phyloP scores from a whole-genome alignment of 306 rosid species.

The Fragaria ananassa region DNA sequence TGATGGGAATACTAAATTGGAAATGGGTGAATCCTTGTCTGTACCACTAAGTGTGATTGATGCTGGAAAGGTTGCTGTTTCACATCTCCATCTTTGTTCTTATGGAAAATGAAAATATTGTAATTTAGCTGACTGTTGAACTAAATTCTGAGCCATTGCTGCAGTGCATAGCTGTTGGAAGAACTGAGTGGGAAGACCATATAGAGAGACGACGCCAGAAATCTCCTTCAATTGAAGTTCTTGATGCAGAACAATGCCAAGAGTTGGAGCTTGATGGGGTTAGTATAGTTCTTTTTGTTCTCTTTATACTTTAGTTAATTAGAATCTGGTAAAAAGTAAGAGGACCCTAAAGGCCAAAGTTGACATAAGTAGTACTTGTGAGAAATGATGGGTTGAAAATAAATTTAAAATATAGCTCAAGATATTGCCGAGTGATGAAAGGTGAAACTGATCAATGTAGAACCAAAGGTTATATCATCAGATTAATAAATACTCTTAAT shows the following conservation, averaged over 20 bases:
- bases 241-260: constrained; percentile 26
- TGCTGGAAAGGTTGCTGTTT: constrained; percentile 38
- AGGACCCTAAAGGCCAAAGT: neutral
- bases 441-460: neutral
- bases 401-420: neutral
- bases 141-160: constrained; percentile 15
- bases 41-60: constrained; percentile 53
- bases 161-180: constrained; percentile 47
- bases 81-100: neutral
- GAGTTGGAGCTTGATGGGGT: constrained; percentile 43
- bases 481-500: neutral
- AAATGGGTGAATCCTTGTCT: constrained; percentile 41
- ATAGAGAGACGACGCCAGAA: constrained; percentile 38
- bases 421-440: neutral
- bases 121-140: neutral
- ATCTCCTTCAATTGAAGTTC: constrained; percentile 36
- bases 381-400: neutral
- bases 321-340: neutral
- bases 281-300: constrained; percentile 6
- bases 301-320: neutral
- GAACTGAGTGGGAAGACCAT: constrained; percentile 39
- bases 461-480: neutral
- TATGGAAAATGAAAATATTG: neutral
- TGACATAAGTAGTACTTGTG: neutral
- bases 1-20: constrained; percentile 31